phyloP scores from a whole-genome alignment of 2,329 filamentous ascomycete species.

The Botrytis hyacinthi region DNA sequence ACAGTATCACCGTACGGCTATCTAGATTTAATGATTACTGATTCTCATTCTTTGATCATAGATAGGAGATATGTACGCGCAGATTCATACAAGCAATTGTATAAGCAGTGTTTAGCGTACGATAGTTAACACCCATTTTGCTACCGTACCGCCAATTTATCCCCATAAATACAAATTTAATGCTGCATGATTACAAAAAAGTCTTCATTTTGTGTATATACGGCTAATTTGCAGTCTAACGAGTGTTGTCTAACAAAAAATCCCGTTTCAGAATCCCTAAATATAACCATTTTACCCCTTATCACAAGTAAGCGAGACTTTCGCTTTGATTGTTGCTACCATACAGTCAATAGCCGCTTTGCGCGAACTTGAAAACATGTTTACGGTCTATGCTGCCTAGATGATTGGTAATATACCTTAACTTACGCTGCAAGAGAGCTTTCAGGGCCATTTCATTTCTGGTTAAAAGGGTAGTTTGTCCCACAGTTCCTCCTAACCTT shows the following conservation, averaged over 20 bases:
- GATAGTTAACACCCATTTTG: neutral
- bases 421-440: neutral
- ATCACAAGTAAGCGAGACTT: neutral
- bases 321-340: neutral
- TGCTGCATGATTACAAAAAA: neutral
- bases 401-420: neutral
- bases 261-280: neutral
- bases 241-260: neutral
- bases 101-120: neutral
- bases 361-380: neutral
- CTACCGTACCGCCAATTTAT: neutral
- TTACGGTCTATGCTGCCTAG: neutral
- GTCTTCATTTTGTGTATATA: neutral
- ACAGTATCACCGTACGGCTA: neutral
- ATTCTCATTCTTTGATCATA: neutral
- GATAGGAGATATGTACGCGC: too few relatives aligned
- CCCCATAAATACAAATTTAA: neutral
- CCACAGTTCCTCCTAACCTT: neutral
- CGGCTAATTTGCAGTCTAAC: neutral
- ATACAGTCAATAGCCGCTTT: neutral
- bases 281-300: neutral
- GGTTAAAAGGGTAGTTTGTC: neutral
- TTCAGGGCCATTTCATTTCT: neutral
- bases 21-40: neutral
- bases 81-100: neutral